Conservation (phyloP, 306 rosid species). For the Prinsepia uniflora region DNA sequence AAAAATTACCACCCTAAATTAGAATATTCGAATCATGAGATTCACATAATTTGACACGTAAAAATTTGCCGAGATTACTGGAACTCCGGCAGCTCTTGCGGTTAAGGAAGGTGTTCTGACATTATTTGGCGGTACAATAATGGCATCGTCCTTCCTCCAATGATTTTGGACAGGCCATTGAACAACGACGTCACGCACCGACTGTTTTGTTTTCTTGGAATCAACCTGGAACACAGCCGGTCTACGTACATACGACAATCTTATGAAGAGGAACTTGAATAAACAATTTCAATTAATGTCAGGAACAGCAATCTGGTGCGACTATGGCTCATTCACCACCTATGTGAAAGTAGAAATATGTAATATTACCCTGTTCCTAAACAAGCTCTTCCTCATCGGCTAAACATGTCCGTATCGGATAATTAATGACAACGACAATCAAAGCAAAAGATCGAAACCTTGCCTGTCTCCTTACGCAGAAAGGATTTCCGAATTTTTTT, state of each 20-base stretch:
- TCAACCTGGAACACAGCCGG: not conserved
- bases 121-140: not conserved
- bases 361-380: slow-evolving; percentile 14
- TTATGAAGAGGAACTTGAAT: not conserved
- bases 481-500: slow-evolving; percentile 15
- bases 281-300: slow-evolving; percentile 4
- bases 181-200: not conserved
- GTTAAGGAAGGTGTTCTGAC: not conserved
- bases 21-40: no score
- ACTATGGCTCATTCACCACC: slow-evolving; percentile 2
- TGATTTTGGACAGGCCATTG: not conserved
- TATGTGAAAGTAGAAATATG: slow-evolving; percentile 1
- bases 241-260: not conserved
- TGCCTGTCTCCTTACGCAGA: slow-evolving; percentile 19
- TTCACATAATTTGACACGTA: no score
- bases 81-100: not conserved
- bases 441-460: slow-evolving; percentile 9
- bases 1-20: no score
- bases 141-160: not conserved
- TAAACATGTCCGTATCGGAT: slow-evolving; percentile 8
- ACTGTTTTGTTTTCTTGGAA: slow-evolving; percentile 3
- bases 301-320: slow-evolving; percentile 4
- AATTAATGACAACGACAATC: slow-evolving; percentile 4
- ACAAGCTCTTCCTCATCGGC: slow-evolving; percentile 18
- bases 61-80: not conserved